phyloP scores from a whole-genome alignment of 768 basidiomycete genomes.

The Hemileccinum rubropunctum region DNA sequence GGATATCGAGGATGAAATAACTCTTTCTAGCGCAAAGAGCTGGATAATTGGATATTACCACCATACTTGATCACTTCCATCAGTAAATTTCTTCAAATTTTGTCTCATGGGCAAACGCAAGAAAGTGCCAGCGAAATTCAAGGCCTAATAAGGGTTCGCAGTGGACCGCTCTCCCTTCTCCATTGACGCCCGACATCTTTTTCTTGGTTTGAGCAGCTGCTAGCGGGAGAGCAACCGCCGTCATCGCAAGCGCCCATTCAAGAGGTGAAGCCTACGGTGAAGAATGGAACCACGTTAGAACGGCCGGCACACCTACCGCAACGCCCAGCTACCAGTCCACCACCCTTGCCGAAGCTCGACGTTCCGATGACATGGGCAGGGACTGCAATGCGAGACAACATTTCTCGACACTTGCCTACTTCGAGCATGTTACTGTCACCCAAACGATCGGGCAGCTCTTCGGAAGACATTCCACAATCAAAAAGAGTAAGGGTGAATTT shows the following conservation, averaged over 20 bases:
- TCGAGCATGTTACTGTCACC: constrained; percentile 13
- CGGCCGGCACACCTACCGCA: constrained; percentile 30
- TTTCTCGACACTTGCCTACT: constrained; percentile 3
- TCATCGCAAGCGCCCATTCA: constrained; percentile 15
- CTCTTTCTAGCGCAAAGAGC: constrained; percentile 41
- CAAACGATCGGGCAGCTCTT: constrained; percentile 25
- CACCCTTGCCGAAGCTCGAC: constrained; percentile 14
- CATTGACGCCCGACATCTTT: constrained; percentile 38
- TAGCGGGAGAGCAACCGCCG: constrained; percentile 25
- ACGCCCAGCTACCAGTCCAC: constrained; percentile 13
- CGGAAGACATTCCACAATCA: constrained; percentile 32
- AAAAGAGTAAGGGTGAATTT: constrained; percentile 33
- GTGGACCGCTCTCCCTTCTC: constrained; percentile 39
- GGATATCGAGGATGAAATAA: constrained; percentile 20
- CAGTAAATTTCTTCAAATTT: constrained; percentile 28
- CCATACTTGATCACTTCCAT: constrained; percentile 37
- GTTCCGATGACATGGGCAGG: constrained; percentile 12
- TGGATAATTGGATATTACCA: constrained; percentile 42
- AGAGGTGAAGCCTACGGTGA: constrained; percentile 7
- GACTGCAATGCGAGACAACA: constrained; percentile 12
- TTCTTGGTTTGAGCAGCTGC: constrained; percentile 45
- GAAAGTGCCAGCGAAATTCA: constrained; percentile 33
- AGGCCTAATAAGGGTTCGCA: constrained; percentile 57
- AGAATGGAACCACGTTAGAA: constrained; percentile 14
- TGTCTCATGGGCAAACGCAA: constrained; percentile 21